Evolutionary conservation across 2,329 filamentous ascomycete species (phyloP).

Genomic region (Sporothrix humicola): DNA sequence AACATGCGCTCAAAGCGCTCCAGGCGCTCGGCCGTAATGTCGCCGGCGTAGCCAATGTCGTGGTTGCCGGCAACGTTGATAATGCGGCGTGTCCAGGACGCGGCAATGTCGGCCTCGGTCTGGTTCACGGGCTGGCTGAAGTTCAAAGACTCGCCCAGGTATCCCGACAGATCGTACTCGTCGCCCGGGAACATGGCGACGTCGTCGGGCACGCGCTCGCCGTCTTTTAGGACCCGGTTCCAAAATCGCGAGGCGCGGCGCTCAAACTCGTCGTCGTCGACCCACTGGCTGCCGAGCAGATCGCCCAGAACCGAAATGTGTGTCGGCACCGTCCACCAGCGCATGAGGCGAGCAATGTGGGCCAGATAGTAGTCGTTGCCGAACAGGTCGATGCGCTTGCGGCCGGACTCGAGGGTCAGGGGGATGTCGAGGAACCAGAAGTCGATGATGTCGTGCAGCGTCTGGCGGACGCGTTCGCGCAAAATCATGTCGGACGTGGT

Average conservation of each 20-base stretch:
- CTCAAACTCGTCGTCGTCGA: constrained; percentile 82
- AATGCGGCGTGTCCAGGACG: constrained; percentile 73
- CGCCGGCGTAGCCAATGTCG: constrained; percentile 94
- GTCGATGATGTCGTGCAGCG: constrained; percentile 64
- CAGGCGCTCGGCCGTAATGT: constrained; percentile 77
- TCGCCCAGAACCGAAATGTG: constrained; percentile 91
- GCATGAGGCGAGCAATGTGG: constrained; percentile 84
- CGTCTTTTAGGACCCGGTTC: constrained; percentile 76
- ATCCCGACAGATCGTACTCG: constrained; percentile 58
- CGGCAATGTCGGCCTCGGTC: constrained; percentile 45
- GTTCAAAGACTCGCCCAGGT: constrained; percentile 47
- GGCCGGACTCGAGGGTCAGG: constrained; percentile 66
- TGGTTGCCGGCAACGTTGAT: constrained; percentile 96
- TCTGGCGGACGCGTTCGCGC: constrained; percentile 58
- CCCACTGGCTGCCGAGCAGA: constrained; percentile 93
- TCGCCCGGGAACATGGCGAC: constrained; percentile 55
- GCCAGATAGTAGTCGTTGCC: constrained; percentile 95
- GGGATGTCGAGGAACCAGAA: constrained; percentile 71
- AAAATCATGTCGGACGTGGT: constrained; percentile 53
- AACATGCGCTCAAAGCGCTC: constrained; percentile 83
- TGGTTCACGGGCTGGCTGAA: constrained; percentile 45
- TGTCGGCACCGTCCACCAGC: constrained; percentile 84
- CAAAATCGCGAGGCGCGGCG: constrained; percentile 76
- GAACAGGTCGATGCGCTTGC: constrained; percentile 84
- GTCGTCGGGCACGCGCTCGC: constrained; percentile 66